Evolutionary conservation across 768 basidiomycete genomes (phyloP), one percentile per base, ranked within the genome.

Genomic region (Chalciporus sphaerocephalus): DNA sequence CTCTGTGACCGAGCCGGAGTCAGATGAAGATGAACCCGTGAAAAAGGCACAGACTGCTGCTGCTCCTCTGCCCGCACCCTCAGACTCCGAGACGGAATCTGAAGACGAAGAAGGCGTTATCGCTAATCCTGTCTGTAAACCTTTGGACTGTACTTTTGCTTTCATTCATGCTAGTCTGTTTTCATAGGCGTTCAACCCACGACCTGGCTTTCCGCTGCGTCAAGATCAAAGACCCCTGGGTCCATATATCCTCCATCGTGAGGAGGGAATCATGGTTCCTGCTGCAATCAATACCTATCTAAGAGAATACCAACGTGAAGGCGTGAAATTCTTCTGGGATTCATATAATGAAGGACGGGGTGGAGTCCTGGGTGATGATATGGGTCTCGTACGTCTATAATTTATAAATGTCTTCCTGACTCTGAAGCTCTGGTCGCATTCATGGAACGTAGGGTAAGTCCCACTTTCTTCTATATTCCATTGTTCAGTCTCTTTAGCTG

Each of bases 281-380:
- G 75, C 71, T 6, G 64, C 82, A 3, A 84, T 96, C 56, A 95
- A 94, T 63, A 81, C 83, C 0, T 90, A 84, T 61, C 71, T 97
- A n/a, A 83, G 94, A 43, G 80, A 83, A 25, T 98, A 98, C 57
- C 95, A 98, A 58, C 75, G 91, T 25, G 84, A 92, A 10, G 95
- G 95, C 7, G 79, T 87, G 11, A 64, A 72, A 33, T 97, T 97
- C 66, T 77, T 97, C 39, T 96, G 79, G 67, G 70, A 76, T 12
- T 75, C 83, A 37, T 96, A 86, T 59, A 65, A 71, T 22, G 69
- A 83, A 52, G 76, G 74, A 0, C 70, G 73, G 35, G 95, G 95
- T 0, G 94, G 86, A 0, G 61, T 97, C 10, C 74, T 98, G 4
- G 95, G 95, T 5, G 95, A 98, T 61, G 95, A 98, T 58, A 98